Evolutionary conservation across 768 basidiomycete species (phyloP).

Genomic region (Coprinopsis strossmayeri): DNA sequence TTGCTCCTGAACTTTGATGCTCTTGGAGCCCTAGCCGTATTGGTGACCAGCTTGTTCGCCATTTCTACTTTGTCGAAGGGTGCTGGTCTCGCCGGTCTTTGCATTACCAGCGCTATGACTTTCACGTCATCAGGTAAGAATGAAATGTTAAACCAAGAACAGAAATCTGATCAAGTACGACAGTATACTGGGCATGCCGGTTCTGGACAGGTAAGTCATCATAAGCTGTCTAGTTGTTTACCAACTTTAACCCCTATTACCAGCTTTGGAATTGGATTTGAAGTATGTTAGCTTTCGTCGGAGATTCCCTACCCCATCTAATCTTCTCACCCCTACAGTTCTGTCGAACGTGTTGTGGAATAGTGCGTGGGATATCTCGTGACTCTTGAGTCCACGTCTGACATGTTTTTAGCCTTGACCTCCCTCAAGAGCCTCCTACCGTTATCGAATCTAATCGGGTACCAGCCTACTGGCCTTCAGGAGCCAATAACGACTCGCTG

Average conservation of each 20-base stretch:
- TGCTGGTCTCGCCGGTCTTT: slow-evolving; percentile 61
- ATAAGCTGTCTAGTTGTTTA: slow-evolving; percentile 1
- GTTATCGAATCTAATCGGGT: slow-evolving; percentile 67
- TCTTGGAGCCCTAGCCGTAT: slow-evolving; percentile 66
- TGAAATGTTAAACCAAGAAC: background rate
- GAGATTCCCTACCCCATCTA: background rate
- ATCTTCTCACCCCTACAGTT: slow-evolving; percentile 33
- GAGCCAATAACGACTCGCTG: slow-evolving; percentile 48
- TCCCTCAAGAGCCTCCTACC: slow-evolving; percentile 82
- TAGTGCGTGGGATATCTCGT: slow-evolving; percentile 43
- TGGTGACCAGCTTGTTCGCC: slow-evolving; percentile 72
- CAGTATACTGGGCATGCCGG: slow-evolving; percentile 48
- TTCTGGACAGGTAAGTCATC: slow-evolving; percentile 36
- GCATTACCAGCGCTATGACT: slow-evolving; percentile 66
- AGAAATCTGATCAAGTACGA: background rate
- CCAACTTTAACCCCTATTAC: slow-evolving; percentile 29
- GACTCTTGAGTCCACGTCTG: too few species aligned
- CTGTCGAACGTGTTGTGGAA: slow-evolving; percentile 87
- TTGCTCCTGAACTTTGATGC: slow-evolving; percentile 77
- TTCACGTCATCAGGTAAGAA: slow-evolving; percentile 36
- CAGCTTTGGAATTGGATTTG: slow-evolving; percentile 64
- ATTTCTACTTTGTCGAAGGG: slow-evolving; percentile 49
- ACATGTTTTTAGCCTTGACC: slow-evolving; percentile 45
- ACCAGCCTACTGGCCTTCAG: slow-evolving; percentile 93
- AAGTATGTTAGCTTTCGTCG: slow-evolving; percentile 43